Evolutionary conservation across 1,284 basidiomycete genomes (phyloP), one percentile per base, ranked within the genome.

Genomic region (Coniferiporia sulphurascens): DNA sequence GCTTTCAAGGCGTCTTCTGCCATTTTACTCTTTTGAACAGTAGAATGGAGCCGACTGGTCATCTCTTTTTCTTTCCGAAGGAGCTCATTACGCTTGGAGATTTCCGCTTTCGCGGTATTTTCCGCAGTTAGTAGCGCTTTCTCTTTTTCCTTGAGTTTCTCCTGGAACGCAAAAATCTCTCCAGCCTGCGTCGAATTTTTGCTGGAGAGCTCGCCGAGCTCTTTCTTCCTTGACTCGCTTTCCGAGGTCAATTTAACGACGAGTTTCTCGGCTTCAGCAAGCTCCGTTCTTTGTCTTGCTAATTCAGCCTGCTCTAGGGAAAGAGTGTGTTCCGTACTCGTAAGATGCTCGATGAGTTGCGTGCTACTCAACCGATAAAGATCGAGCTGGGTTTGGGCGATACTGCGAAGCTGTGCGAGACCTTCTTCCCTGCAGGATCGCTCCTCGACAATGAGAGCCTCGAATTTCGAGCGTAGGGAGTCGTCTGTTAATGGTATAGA

Each of bases 1-100:
- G 74, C 74, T 38, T 78, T 76, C 55, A 91, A 73, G 10, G 78
- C 77, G 50, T 85, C 83, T 67, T 91, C 86, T 6, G 82, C 80
- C 64, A 78, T 78, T 63, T 81, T 79, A 64, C 72, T 76, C 70
- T 82, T 79, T 63, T 82, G 77, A 34, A 85, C 69, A 3, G 80
- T 75, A 12, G 69, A 67, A 0, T 77, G 76, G 48, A 88, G 68
- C 15, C 78, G 75, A 60, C 80, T 77, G 5, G 72, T 69, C 0
- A 71, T 64, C 35, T 83, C 79, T 52, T 76, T 78, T 65, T 87
- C 86, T 61, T 77, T 81, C 61, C 79, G 75, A 64, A 74, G 53
- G 0, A 52, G 60, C 17, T 73, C 70, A 54, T 73, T 68, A 9
- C 65, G 64, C 43, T 62, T 63, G 0, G 65, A 60, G 4, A 68